phyloP scores from a whole-genome alignment of 2,329 filamentous ascomycete genomes.

The Elsinoe ampelina region DNA sequence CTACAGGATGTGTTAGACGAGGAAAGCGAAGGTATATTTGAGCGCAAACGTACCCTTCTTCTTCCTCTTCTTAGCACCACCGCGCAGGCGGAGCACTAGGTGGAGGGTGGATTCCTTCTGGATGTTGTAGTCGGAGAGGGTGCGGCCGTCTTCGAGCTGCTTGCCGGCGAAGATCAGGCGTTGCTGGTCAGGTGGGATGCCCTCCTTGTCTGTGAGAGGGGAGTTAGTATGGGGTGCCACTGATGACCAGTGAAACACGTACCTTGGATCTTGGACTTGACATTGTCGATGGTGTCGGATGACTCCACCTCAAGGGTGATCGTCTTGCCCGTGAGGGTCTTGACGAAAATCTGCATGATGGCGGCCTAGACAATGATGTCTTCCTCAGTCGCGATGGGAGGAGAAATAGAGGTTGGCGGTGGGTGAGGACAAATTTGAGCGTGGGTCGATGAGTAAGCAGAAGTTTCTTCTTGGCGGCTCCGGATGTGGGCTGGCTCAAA shows the following conservation, averaged over 20 bases:
- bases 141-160: conserved; percentile 99
- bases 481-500: too few relatives aligned
- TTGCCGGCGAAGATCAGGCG: conserved; percentile 99
- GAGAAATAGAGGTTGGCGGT: conserved; percentile 2
- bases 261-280: conserved; percentile 93
- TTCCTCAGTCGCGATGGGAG: conserved; percentile 18
- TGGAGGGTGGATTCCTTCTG: conserved; percentile 99
- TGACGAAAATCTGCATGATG: conserved; percentile 58
- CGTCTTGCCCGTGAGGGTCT: conserved; percentile 98
- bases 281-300: conserved; percentile 99
- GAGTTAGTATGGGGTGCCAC: conserved; percentile 14
- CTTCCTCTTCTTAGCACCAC: conserved; percentile 99
- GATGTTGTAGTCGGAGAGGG: conserved; percentile 99
- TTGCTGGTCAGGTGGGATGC: conserved; percentile 98
- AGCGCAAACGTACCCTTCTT: conserved; percentile 57
- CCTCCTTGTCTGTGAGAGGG: conserved; percentile 82
- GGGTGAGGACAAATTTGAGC: conserved; percentile 2
- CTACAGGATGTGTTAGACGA: conserved; percentile 27
- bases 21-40: too few relatives aligned
- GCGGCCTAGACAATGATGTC: conserved; percentile 15
- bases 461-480: neutral
- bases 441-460: conserved; percentile 10
- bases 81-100: conserved; percentile 94
- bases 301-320: conserved; percentile 99
- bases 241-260: neutral